phyloP scores from a whole-genome alignment of 2,329 filamentous ascomycete genomes.

The Zelopaecilomyces penicillatus region DNA sequence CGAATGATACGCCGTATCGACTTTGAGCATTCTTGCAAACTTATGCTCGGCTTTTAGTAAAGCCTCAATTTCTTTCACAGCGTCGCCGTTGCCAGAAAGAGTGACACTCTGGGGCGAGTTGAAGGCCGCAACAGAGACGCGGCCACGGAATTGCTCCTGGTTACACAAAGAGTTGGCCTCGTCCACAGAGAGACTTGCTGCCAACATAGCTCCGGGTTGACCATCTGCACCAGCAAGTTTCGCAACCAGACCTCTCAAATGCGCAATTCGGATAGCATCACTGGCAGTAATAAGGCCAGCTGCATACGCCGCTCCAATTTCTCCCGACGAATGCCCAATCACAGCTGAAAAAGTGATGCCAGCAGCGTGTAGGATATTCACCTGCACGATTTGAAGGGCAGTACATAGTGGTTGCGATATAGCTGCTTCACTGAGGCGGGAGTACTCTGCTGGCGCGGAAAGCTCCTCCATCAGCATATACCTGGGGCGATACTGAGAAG shows the following conservation, averaged over 20 bases:
- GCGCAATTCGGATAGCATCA: not conserved
- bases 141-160: constrained; percentile 8
- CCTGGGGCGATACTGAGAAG: not conserved
- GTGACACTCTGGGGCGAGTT: constrained; percentile 17
- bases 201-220: constrained; percentile 12
- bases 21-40: constrained; percentile 27
- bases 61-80: constrained; percentile 15
- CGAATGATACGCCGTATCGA: constrained; percentile 43
- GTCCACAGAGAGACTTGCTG: constrained; percentile 13
- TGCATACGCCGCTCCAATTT: constrained; percentile 5
- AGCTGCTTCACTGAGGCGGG: not conserved
- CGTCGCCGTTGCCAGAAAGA: constrained; percentile 21
- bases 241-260: constrained; percentile 1
- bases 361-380: constrained; percentile 2
- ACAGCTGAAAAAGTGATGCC: not conserved
- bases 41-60: constrained; percentile 14
- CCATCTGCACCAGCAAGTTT: not conserved
- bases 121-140: constrained; percentile 16
- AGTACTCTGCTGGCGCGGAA: not conserved
- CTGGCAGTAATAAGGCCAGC: not conserved
- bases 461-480: not conserved
- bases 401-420: not conserved
- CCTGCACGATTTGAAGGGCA: constrained; percentile 1
- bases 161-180: constrained; percentile 7
- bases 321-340: constrained; percentile 4